A percentile compares a stretch with the other conserved stretches of the same genome.
Evolutionary conservation across 352 stramenopile species (phyloP).

Genomic region (Globisporangium nunn): DNA sequence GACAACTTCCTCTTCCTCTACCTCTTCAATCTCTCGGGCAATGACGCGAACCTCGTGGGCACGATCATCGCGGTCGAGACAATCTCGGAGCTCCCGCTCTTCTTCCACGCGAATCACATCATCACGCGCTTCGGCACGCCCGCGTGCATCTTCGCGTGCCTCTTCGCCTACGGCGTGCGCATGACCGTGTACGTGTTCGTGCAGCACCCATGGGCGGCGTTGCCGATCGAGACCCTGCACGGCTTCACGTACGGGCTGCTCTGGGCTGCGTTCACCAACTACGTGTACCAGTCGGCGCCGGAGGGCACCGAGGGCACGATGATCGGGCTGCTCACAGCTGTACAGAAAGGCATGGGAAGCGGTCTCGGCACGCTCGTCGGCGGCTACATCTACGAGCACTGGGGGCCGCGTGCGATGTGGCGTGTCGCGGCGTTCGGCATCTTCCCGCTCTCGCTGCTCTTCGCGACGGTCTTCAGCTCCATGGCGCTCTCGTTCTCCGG

Average conservation of each 20-base stretch:
- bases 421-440: constrained; percentile 37
- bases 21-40: constrained; percentile 62
- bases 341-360: constrained; percentile 63
- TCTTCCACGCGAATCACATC: constrained; percentile 70
- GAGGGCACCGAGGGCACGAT: constrained; percentile 62
- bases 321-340: constrained; percentile 54
- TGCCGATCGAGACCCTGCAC: constrained; percentile 63
- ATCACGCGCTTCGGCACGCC: constrained; percentile 51
- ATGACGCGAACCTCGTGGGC: constrained; percentile 54
- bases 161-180: constrained; percentile 46
- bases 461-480: constrained; percentile 38
- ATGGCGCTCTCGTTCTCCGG: constrained; percentile 25
- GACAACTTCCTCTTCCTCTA: constrained; percentile 69
- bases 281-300: constrained; percentile 58
- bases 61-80: constrained; percentile 65
- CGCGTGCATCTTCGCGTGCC: constrained; percentile 39
- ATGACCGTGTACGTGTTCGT: constrained; percentile 61
- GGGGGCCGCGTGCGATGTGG: constrained; percentile 55
- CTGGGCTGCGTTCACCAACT: constrained; percentile 75
- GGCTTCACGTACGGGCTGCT: constrained; percentile 63
- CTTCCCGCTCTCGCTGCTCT: constrained; percentile 37
- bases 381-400: constrained; percentile 67
- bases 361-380: constrained; percentile 54
- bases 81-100: constrained; percentile 62
- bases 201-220: constrained; percentile 49